Evolutionary conservation across 495 filamentous ascomycete genomes (phyloP), one percentile per base, ranked within the genome.

Genomic region (Daldinia grandis): DNA sequence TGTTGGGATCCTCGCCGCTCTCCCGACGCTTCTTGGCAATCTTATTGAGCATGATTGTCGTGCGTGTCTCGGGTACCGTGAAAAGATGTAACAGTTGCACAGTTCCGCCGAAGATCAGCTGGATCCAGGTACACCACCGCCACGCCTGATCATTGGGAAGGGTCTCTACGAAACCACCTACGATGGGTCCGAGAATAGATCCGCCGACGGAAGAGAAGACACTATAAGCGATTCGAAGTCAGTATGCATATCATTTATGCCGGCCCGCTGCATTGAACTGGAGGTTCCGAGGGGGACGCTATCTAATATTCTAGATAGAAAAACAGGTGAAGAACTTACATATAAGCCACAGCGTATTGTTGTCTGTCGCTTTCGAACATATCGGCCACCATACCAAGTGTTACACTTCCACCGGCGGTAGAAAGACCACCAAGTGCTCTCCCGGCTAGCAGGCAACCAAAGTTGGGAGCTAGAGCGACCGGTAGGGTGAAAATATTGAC

Each of bases 71-170:
- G 0, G 87, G 87, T 8, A 92, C 89, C 3, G 89, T 81, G 60
- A 93, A 77, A 57, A 90, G 82, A 64, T 94, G 91, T 21, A 90
- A 73, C 0, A 90, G 12, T 72, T 93, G 88, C 25, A 91, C 88
- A 51, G 82, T 78, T 0, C 81, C 88, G 31, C 92, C 91, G 51
- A 94, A 86, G 56, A 93, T 91, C 58, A 94, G 84, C 75, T 93
- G 90, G 65, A 94, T 87, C 91, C 90, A 94, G 75, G 93, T 91
- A 51, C 83, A 86, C 93, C 93, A 95, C 19, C 81, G 82, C 93
- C 91, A 94, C n/a, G 76, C 66, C n/a, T 68, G 31, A n/a, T 25
- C 1, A 0, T 67, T 40, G 10, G 69, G 58, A 12, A 91, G 80
- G 71, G 85, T 78, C 62, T 91, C 86, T 66, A 92, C 85, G 74